A percentile compares a stretch with the other conserved stretches of the same genome.
These are phyloP conservation scores for Pterulicium gracile DNA, from an alignment of 1,284 basidiomycete genomes.

Conservation along the genomic window DNA sequence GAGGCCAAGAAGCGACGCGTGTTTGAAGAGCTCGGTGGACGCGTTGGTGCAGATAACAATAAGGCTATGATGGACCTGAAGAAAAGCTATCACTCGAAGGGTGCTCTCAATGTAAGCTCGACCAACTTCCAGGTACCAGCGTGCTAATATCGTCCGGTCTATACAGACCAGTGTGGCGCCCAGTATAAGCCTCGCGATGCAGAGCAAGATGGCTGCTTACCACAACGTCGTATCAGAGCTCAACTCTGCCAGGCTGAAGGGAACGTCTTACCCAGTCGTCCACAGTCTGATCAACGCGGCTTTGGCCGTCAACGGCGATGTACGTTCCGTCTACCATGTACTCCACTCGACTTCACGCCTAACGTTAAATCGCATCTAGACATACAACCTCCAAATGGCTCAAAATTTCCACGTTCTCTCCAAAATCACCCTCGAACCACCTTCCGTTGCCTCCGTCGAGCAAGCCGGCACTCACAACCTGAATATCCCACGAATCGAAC, in stretches of 20 bases:
- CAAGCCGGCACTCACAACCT: conserved; percentile 71
- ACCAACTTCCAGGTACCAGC: conserved; percentile 1
- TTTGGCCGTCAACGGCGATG: background rate
- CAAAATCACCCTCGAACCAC: conserved; percentile 62
- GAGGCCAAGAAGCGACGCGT: conserved; percentile 82
- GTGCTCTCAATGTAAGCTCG: conserved; percentile 31
- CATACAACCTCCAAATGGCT: conserved; percentile 39
- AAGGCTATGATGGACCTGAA: conserved; percentile 44
- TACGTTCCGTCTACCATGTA: conserved; percentile 13
- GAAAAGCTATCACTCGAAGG: conserved; percentile 49
- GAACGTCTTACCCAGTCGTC: conserved; percentile 64
- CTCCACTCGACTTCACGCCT: conserved; percentile 22
- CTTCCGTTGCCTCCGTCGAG: conserved; percentile 56
- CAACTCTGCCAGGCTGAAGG: conserved; percentile 62
- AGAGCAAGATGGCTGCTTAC: conserved; percentile 94
- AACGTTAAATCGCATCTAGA: too few relatives aligned
- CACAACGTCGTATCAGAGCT: conserved; percentile 69
- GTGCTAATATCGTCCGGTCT: conserved; percentile 1
- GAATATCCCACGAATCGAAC: conserved; percentile 62
- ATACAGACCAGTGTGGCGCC: conserved; percentile 39
- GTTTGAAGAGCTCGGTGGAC: conserved; percentile 80
- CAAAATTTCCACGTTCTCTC: conserved; percentile 64
- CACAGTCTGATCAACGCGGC: conserved; percentile 51
- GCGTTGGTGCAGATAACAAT: conserved; percentile 43
- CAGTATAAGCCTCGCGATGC: conserved; percentile 63